phyloP scores from a whole-genome alignment of 2,329 filamentous ascomycete species.

The Monosporascus sp. region DNA sequence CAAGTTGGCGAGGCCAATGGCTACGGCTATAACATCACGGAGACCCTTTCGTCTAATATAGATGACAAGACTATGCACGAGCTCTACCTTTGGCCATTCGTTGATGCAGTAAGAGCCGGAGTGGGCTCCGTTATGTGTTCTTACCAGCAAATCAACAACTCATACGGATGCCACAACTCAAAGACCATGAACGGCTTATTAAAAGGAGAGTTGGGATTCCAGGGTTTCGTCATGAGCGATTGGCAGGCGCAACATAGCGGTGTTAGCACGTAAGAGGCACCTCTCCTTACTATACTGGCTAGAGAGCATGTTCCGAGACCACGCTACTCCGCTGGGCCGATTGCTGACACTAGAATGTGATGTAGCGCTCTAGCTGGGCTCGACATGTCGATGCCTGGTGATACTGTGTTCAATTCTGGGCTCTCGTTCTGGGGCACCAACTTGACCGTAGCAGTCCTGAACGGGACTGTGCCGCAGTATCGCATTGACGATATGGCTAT shows the following conservation, averaged over 20 bases:
- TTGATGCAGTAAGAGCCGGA: conserved; percentile 63
- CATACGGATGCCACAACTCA: conserved; percentile 74
- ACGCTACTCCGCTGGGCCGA: neutral
- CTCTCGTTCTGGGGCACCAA: conserved; percentile 79
- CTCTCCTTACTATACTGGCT: neutral
- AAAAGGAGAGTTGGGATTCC: conserved; percentile 76
- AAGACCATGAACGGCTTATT: conserved; percentile 69
- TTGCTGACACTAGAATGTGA: neutral
- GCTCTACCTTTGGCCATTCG: conserved; percentile 74
- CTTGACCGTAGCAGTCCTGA: conserved; percentile 78
- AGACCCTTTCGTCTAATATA: conserved; percentile 53
- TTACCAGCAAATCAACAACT: conserved; percentile 77
- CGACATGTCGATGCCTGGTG: conserved; percentile 87
- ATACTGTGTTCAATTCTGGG: conserved; percentile 70
- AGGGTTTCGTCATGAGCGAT: conserved; percentile 76
- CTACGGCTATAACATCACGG: conserved; percentile 58
- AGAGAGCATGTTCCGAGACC: neutral
- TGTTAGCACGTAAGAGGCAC: conserved; percentile 32
- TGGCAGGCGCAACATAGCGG: conserved; percentile 73
- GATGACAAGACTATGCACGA: conserved; percentile 73
- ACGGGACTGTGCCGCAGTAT: conserved; percentile 83
- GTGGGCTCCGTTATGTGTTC: conserved; percentile 61
- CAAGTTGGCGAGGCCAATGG: conserved; percentile 50
- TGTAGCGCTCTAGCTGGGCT: conserved; percentile 62
- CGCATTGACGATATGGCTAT: conserved; percentile 88